A percentile compares a stretch with the other conserved stretches of the same genome.
phyloP scores from a whole-genome alignment of 306 rosid genomes.

The Prunus davidiana region DNA sequence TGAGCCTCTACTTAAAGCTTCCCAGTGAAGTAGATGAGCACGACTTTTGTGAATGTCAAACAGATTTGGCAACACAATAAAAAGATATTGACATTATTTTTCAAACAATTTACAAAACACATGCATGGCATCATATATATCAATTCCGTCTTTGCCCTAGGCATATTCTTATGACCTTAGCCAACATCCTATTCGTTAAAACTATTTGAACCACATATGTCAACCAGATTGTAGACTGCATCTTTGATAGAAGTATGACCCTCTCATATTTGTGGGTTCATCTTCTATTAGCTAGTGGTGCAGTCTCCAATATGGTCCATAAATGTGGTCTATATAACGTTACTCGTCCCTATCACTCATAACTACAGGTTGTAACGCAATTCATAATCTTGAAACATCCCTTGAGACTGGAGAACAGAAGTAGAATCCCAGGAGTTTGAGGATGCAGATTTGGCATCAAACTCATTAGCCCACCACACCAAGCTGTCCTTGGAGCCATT shows the following conservation, averaged over 20 bases:
- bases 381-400: constrained; percentile 71
- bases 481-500: constrained; percentile 49
- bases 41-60: not conserved
- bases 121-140: constrained; percentile 6
- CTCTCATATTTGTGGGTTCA: not conserved
- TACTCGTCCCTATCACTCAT: not conserved
- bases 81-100: constrained; percentile 27
- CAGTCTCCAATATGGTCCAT: not conserved
- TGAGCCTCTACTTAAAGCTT: not conserved
- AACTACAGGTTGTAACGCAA: constrained; percentile 57
- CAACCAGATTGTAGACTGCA: not conserved
- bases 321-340: not conserved
- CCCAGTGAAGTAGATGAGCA: not conserved
- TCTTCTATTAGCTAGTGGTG: constrained; percentile 6
- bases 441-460: constrained; percentile 64
- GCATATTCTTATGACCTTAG: constrained; percentile 39
- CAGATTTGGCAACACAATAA: not conserved
- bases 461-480: constrained; percentile 74
- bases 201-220: constrained; percentile 3
- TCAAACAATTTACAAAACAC: constrained; percentile 61
- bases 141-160: constrained; percentile 6
- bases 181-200: constrained; percentile 9
- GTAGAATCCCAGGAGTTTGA: constrained; percentile 74
- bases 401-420: constrained; percentile 50
- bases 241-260: constrained; percentile 1